phyloP scores from a whole-genome alignment of 2,329 filamentous ascomycete species.

The Apiospora rasikravindrae region DNA sequence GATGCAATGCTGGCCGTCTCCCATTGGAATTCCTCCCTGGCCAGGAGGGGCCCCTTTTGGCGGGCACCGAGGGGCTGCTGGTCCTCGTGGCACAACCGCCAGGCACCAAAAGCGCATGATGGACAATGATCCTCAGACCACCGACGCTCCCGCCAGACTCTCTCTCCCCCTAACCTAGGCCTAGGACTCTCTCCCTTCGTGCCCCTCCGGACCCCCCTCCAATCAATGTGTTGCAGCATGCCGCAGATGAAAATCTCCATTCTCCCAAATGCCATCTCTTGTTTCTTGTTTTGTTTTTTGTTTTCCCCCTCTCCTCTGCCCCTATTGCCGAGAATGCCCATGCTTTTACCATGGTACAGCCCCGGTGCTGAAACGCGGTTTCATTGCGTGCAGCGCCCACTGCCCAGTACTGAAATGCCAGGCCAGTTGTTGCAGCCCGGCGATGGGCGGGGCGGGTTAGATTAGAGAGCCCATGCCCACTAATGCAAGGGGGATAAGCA shows the following conservation, averaged over 20 bases:
- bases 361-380: not conserved
- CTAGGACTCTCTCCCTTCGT: not conserved
- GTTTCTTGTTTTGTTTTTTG: not conserved
- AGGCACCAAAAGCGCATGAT: slow-evolving; percentile 9
- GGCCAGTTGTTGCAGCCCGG: too few species aligned
- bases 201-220: not conserved
- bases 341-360: not conserved
- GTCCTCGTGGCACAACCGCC: slow-evolving; percentile 3
- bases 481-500: slow-evolving; percentile 12
- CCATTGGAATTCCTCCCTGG: not conserved
- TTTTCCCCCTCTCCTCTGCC: not conserved
- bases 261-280: not conserved
- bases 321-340: not conserved
- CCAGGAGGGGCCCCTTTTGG: not conserved
- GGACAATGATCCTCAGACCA: slow-evolving; percentile 7
- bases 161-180: not conserved
- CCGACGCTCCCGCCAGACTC: not conserved
- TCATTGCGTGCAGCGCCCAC: not conserved
- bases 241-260: not conserved
- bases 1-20: slow-evolving; percentile 3
- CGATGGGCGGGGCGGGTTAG: not conserved
- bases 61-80: not conserved
- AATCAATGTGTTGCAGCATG: not conserved
- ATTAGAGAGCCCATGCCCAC: slow-evolving; percentile 10
- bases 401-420: not conserved